A percentile compares a stretch with the other conserved stretches of the same genome.
Conservation (phyloP, 2,329 filamentous ascomycete genomes). For the Monosporascus sp. region DNA sequence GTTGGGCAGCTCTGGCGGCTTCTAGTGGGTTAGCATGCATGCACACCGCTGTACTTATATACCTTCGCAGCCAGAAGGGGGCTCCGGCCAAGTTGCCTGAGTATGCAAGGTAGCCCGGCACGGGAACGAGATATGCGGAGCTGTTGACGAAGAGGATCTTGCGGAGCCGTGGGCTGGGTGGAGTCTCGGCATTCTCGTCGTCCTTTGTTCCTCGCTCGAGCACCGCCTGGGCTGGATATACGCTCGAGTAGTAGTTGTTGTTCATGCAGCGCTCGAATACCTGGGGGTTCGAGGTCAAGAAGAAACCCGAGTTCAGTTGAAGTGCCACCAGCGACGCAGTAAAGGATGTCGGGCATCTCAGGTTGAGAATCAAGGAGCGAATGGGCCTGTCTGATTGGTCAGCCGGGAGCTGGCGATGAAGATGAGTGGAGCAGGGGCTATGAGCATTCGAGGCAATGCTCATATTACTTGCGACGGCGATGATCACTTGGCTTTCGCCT, state of each 20-base stretch:
- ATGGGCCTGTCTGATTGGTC: neutral
- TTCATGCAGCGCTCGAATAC: conserved; percentile 22
- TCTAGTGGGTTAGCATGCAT: neutral
- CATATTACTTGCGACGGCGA: neutral
- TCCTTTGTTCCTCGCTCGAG: conserved; percentile 18
- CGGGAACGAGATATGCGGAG: conserved; percentile 12
- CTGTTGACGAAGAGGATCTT: conserved; percentile 23
- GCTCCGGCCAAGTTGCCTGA: conserved; percentile 5
- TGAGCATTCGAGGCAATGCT: neutral
- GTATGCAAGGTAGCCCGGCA: conserved; percentile 23
- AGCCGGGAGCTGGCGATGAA: neutral
- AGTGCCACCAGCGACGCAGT: conserved; percentile 22
- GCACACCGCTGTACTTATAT: too few species aligned
- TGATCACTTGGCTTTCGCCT: neutral
- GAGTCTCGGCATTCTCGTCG: conserved; percentile 7
- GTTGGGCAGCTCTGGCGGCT: conserved; percentile 17
- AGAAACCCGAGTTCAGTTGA: conserved; percentile 19
- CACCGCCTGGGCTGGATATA: conserved; percentile 13
- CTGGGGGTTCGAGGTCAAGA: conserved; percentile 11
- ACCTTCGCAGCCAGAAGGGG: neutral
- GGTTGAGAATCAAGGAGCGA: conserved; percentile 5
- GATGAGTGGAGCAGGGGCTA: neutral
- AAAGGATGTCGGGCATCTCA: conserved; percentile 18
- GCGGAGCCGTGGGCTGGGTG: conserved; percentile 6
- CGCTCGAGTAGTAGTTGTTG: conserved; percentile 20